Evolutionary conservation across 1,284 basidiomycete genomes (phyloP), one percentile per base, ranked within the genome.

Genomic region (Fistulina hepatica): DNA sequence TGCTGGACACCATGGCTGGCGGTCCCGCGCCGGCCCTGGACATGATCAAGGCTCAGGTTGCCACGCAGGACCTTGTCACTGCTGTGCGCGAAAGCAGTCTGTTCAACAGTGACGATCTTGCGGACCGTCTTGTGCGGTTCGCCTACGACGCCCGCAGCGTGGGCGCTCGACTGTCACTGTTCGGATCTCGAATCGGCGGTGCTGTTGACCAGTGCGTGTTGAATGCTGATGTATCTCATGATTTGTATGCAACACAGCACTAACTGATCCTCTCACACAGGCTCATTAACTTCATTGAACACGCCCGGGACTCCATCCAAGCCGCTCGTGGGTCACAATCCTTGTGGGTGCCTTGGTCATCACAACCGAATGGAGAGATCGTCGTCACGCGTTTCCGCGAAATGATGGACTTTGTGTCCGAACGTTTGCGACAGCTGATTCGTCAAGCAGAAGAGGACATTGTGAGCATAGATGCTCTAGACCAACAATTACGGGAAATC

Each of bases 41-140:
- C 43, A 70, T 84, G 42, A 75, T 80, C 56, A 75, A 75, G 53
- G 74, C 77, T n/a, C 75, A 83, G 49, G 74, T 84, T 66, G 81
- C 80, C 7, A 80, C 75, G 1, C 59, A 53, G 22, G 81, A 84
- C 51, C 60, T 84, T 33, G 58, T 71, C 15, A 66, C 69, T 4
- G 60, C 81, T 19, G 75, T 82, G 13, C 64, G 65, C 17, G 55
- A 65, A 41, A 82, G 81, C 51, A 58, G 75, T 13, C 54, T 84
- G 48, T 68, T 60, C 40, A 70, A 70, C 28, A 69, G 61, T 36
- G 75, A 81, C n/a, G 41, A 52, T n/a, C 50, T 84, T 6, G 72
- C n/a, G 70, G 13, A 56, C 66, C 10, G 50, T 61, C 4, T 56
- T 84, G 44, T 44, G 41, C 12, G 63, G 60, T 2, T 84, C 49